Evolutionary conservation across 2,329 filamentous ascomycete species (phyloP), one percentile per base, ranked within the genome.

Genomic region (Chlorencoelia australis): DNA sequence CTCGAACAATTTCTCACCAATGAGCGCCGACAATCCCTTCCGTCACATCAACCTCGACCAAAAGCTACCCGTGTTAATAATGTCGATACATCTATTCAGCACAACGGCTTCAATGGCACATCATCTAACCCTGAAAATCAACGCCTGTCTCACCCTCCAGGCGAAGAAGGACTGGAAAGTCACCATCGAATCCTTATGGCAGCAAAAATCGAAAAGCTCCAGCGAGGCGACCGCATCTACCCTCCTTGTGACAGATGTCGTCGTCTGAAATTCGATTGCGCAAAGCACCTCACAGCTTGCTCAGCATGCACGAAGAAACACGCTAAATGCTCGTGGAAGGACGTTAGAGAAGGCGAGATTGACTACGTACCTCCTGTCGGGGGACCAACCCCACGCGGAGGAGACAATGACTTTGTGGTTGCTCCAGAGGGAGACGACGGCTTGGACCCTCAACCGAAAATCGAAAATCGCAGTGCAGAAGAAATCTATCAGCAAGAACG

Each of bases 301-400:
- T 75, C 81, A 58, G 85, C 84, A 15, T 94, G 86, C 58, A 93
- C 86, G 0, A 88, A 84, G 57, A 93, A 93, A 56, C 86, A 94
- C 55, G 84, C 84, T 14, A 88, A 87, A 51, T 94, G 86, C 57
- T 79, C 77, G 10, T 94, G 86, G 86, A 82, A 79, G 47, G 76
- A 82, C 29, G 74, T 91, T n/a, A 77, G 75, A 11, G 75, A 84
- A 20, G 79, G 81, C 3, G 87, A 94, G 28, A 33, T 57, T 9
- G 45, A 49, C 10, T 35, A 40, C 18, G 24, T 38, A n/a, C n/a
- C n/a, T n/a, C n/a, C n/a, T n/a, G n/a, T 6, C 35, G 9, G 17
- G 21, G 13, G 28, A 14, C 18, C n/a, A 13, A 39, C 15, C 33
- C 20, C 33, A 28, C 33, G 25, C 7, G 17, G 18, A 31, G 22